Evolutionary conservation across 768 basidiomycete species (phyloP).

Genomic region (Podaxis sp.): DNA sequence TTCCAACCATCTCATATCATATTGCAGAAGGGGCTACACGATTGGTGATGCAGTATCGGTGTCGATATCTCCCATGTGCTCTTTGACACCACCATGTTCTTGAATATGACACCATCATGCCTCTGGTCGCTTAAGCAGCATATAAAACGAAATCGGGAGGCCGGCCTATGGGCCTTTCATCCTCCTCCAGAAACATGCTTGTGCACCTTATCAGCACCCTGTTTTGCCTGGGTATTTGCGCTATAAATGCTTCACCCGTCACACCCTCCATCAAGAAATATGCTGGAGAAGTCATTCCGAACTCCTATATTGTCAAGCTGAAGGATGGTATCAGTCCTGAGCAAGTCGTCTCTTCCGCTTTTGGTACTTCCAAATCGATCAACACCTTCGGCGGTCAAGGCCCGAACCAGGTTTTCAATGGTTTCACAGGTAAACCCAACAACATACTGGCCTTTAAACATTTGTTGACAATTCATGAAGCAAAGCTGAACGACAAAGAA

Average conservation of each 20-base stretch:
- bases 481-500: background rate
- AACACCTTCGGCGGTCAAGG: background rate
- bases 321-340: conserved; percentile 11
- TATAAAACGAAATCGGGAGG: background rate
- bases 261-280: conserved; percentile 2
- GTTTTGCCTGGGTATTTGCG: background rate
- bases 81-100: background rate
- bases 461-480: background rate
- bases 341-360: background rate
- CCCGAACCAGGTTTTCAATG: background rate
- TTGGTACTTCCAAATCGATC: background rate
- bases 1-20: background rate
- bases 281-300: conserved; percentile 2
- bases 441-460: background rate
- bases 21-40: background rate
- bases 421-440: background rate
- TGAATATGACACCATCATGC: background rate
- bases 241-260: background rate
- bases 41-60: background rate
- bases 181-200: background rate
- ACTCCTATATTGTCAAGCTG: conserved; percentile 20
- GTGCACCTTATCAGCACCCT: background rate
- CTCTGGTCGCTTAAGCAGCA: background rate
- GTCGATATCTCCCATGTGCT: background rate
- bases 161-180: background rate